Evolutionary conservation across 163 green algal species (phyloP).

Genomic region (Scenedesmus sp.): DNA sequence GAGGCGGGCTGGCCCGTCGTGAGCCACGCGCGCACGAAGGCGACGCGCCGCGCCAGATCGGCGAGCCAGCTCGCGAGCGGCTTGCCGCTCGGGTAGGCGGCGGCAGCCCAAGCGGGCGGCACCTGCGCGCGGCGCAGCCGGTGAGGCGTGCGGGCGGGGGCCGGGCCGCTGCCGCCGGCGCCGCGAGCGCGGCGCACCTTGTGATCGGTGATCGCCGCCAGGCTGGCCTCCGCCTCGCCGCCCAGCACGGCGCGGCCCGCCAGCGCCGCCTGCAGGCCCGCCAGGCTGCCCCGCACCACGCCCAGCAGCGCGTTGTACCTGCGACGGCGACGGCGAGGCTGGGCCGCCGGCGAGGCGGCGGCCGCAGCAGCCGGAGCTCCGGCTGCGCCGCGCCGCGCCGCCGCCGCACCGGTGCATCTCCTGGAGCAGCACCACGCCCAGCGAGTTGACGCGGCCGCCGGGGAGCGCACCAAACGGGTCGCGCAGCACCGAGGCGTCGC

Average conservation of each 20-base stretch:
- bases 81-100: slow-evolving; percentile 81
- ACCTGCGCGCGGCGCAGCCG: slow-evolving; percentile 41
- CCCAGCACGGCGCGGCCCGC: slow-evolving; percentile 71
- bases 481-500: slow-evolving; percentile 32
- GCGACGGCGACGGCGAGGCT: background rate
- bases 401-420: slow-evolving; percentile 50
- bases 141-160: too few species aligned
- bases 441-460: slow-evolving; percentile 52
- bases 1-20: slow-evolving; percentile 60
- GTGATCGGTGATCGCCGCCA: slow-evolving; percentile 65
- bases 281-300: slow-evolving; percentile 53
- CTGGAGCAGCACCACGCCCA: slow-evolving; percentile 61
- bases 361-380: background rate
- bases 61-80: slow-evolving; percentile 72
- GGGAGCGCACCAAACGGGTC: slow-evolving; percentile 59
- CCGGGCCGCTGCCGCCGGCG: too few species aligned
- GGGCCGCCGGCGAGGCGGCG: too few species aligned
- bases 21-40: slow-evolving; percentile 73
- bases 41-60: slow-evolving; percentile 69
- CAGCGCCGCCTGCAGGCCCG: slow-evolving; percentile 55
- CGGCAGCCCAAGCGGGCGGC: slow-evolving; percentile 67
- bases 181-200: too few species aligned
- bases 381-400: background rate
- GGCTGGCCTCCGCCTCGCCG: slow-evolving; percentile 71
- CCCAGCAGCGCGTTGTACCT: slow-evolving; percentile 48